These are phyloP conservation scores for Leishmania major DNA, from an alignment of 208 protist genomes.

Conservation along the genomic window DNA sequence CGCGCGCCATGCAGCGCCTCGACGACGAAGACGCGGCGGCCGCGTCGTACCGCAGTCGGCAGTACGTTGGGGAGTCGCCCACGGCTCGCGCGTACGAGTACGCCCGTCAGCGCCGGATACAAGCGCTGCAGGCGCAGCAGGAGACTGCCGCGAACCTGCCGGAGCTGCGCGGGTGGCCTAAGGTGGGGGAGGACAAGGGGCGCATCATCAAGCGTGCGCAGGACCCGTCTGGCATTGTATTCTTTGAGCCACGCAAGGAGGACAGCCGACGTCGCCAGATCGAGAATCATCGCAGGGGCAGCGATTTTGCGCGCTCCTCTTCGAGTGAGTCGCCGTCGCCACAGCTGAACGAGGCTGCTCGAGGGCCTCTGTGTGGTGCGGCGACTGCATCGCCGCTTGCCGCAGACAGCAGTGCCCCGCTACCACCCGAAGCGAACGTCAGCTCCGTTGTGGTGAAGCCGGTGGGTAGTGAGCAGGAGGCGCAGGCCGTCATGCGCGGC, in stretches of 20 bases:
- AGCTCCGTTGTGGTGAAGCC: constrained; percentile 28
- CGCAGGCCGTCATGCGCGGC: constrained; percentile 31
- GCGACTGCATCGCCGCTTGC: background rate
- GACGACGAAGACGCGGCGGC: constrained; percentile 4
- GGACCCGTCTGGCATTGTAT: constrained; percentile 66
- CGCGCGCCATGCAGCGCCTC: constrained; percentile 25
- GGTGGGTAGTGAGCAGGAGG: constrained; percentile 37
- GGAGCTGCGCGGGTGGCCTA: constrained; percentile 67
- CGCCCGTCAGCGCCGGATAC: constrained; percentile 63
- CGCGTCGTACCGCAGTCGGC: constrained; percentile 17
- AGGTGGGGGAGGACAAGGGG: constrained; percentile 58
- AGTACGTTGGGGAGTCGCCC: constrained; percentile 38
- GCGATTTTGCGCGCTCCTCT: constrained; percentile 1
- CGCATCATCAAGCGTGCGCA: constrained; percentile 59
- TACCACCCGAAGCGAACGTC: constrained; percentile 39
- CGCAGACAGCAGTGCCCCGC: constrained; percentile 4
- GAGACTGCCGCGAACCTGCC: constrained; percentile 14
- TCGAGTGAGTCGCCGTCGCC: background rate
- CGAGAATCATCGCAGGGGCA: constrained; percentile 34
- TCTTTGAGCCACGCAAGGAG: constrained; percentile 66
- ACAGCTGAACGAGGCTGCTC: background rate
- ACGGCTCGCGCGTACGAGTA: constrained; percentile 67
- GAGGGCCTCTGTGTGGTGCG: background rate
- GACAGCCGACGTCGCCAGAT: constrained; percentile 53
- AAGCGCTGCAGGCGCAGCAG: constrained; percentile 44